Base-by-base conservation (phyloP, 2,329 filamentous ascomycete genomes). In the Teratosphaeria viscida region DNA sequence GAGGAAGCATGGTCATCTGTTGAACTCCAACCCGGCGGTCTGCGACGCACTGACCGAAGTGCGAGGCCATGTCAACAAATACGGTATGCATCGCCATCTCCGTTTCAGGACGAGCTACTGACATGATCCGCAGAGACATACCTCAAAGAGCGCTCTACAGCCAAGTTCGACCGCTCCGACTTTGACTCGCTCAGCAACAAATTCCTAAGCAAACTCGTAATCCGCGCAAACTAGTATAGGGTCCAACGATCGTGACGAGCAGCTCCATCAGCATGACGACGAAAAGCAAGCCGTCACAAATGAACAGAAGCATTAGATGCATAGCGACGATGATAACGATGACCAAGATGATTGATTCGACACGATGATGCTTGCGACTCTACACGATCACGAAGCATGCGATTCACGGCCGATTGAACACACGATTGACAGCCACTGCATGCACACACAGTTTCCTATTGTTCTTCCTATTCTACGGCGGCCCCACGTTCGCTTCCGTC, bases 11-110 rank as follows among this genome's bases (percentile, higher is more conserved):
- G 90, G 94, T 66, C 88, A 95, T 68, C 79, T 96, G 57, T 84
- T 96, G 62, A 89, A 91, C 77, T 95, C 92, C 74, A 96, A 97
- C 76, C 81, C 83, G 27, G 90, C 92, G 65, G 91, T 96, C 56
- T 96, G 92, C 76, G 90, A 95, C 72, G 91, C 92, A 59, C 89
- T 97, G 90, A 96, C 90, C 27, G 92, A 97, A 81, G 92, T 97
- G 69, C 86, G 89, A 72, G 85, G 89, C 65, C 91, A 96, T 77
- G 90, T 97, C 62, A 85, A 88, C 71, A 92, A 94, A 85, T 89
- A 96, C 78, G 92, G 92, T 96, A 82, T 80, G 89, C 52, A 35
- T n/a, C n/a, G 29, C 23, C 23, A 34, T 29, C 43, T 11, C 8
- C 57, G 23, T 49, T 2, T 37, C 37, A 14, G 23, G 52, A 37